Base-by-base conservation (phyloP, 169 alveolate species). In the Cryptosporidium canis region DNA sequence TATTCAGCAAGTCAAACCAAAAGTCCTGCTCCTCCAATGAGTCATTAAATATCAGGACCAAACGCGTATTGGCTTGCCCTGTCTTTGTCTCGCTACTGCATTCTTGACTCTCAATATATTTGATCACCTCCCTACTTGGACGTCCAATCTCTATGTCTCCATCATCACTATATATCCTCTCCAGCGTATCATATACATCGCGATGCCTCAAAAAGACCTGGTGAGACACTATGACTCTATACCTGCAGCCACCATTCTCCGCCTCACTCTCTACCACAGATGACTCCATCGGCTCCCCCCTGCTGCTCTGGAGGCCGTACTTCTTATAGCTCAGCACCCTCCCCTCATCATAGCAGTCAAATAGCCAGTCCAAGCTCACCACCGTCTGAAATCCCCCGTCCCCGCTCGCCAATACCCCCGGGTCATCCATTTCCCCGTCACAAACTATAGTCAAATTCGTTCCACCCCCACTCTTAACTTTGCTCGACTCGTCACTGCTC, bases 291-390 rank as follows among this genome's bases (percentile, higher is more conserved):
- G 7, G 27, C 55, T 70, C 31, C 21, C 6, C 21, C 12, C 48
- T 43, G 21, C 47, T 48, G 9, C 6, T 4, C 18, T 21, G 12
- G 14, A 14, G 58, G 18, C 39, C 44, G 18, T 77, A 77, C 4
- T 55, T 58, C 58, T 14, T 77, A 39, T 58, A 77, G 39, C 39
- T 61, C 33, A 77, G 14, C 14, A 77, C 24, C 58, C 70, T 55
- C n/a, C 87, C 87, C 24, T 77, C 87, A 12, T 77, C 87, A 58
- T 77, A 77, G 27, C 87, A 77, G 21, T 77, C 87, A 77, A 41
- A 77, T 43, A 77, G 29, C 87, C 87, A 77, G 1, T 39, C 39
- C 16, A 77, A 14, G 18, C 39, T 77, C 24, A 77, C 63, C 12
- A 51, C 18, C 44, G 53, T 77, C 35, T 58, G 87, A 61, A 43